A percentile compares a stretch with the other conserved stretches of the same genome.
Evolutionary conservation across 1,284 basidiomycete genomes (phyloP).

Genomic region (Pterulicium gracile): DNA sequence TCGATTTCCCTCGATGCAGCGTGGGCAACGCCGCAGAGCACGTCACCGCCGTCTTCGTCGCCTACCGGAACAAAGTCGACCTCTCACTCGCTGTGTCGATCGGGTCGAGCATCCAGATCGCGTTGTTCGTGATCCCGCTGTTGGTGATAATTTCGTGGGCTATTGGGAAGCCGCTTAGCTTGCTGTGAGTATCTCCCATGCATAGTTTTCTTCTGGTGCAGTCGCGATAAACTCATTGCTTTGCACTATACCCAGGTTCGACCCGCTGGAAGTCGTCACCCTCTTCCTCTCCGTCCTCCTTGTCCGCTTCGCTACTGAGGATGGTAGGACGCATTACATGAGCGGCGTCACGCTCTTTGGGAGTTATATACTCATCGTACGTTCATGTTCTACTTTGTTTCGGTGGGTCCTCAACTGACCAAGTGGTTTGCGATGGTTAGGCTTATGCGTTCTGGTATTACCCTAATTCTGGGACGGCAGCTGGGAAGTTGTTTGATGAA

Average conservation of each 20-base stretch:
- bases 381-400: too few species aligned
- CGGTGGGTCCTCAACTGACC: too few species aligned
- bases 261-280: slow-evolving; percentile 25
- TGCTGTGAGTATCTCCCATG: too few species aligned
- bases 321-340: slow-evolving; percentile 10
- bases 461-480: neutral
- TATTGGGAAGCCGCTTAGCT: too few species aligned
- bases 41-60: slow-evolving; percentile 8
- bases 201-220: too few species aligned
- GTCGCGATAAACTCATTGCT: too few species aligned
- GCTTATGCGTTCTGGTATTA: neutral
- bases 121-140: slow-evolving; percentile 10
- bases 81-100: slow-evolving; percentile 7
- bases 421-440: too few species aligned
- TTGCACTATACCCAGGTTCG: too few species aligned
- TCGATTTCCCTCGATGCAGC: neutral
- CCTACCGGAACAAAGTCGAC: slow-evolving; percentile 8
- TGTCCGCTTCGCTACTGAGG: slow-evolving; percentile 3
- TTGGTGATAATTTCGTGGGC: slow-evolving; percentile 12
- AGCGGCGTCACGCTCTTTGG: slow-evolving; percentile 9
- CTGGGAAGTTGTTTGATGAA: neutral
- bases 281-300: slow-evolving; percentile 5
- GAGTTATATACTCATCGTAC: neutral
- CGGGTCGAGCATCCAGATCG: slow-evolving; percentile 7
- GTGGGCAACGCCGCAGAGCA: slow-evolving; percentile 8